Percentiles rank a stretch among this genome's conserved stretches.
These are phyloP conservation scores for Pythium aristosporum DNA, from an alignment of 352 stramenopile genomes.

Conservation along the genomic window DNA sequence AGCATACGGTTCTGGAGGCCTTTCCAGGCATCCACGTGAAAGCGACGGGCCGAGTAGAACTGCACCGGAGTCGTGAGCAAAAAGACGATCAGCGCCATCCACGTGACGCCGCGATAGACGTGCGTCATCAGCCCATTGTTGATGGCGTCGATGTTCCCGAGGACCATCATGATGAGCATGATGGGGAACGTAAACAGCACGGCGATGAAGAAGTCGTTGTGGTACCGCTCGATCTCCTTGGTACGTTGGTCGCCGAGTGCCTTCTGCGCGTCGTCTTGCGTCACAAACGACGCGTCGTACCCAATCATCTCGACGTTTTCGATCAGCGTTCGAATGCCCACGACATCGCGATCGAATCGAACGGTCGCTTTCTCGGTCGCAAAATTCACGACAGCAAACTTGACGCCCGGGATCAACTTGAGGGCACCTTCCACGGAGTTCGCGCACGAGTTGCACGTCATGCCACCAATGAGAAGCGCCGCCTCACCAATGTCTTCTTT, in stretches of 20 bases:
- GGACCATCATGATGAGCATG: conserved; percentile 91
- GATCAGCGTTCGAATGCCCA: conserved; percentile 81
- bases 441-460: conserved; percentile 92
- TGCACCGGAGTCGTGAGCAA: conserved; percentile 94
- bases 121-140: conserved; percentile 43
- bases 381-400: conserved; percentile 80
- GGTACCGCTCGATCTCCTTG: conserved; percentile 79
- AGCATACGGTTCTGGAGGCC: conserved; percentile 87
- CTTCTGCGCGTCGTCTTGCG: conserved; percentile 65
- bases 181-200: conserved; percentile 94
- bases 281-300: conserved; percentile 85
- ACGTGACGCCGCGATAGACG: conserved; percentile 66
- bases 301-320: conserved; percentile 89
- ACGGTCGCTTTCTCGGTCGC: conserved; percentile 85
- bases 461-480: conserved; percentile 76
- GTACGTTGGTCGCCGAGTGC: conserved; percentile 79
- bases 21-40: conserved; percentile 94
- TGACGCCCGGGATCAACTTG: conserved; percentile 70
- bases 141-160: conserved; percentile 73
- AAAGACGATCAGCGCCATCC: conserved; percentile 71
- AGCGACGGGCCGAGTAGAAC: conserved; percentile 92
- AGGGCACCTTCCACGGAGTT: conserved; percentile 90
- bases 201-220: conserved; percentile 82
- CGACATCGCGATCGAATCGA: conserved; percentile 69
- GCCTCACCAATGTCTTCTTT: conserved; percentile 58